phyloP scores from a whole-genome alignment of 2,329 filamentous ascomycete species.

The Nemania serpens region DNA sequence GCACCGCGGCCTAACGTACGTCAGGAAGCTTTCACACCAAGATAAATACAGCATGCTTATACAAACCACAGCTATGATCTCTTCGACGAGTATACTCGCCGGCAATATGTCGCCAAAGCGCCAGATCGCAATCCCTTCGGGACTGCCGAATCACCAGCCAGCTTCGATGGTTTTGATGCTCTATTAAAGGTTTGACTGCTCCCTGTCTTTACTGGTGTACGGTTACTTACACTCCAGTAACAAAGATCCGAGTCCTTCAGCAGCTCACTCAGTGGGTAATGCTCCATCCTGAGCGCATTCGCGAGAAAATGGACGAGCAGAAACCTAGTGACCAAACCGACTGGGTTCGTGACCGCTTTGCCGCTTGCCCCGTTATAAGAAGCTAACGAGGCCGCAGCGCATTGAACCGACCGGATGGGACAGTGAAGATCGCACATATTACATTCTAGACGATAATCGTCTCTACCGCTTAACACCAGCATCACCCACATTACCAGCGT shows the following conservation, averaged over 20 bases:
- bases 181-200: conserved; percentile 69
- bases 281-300: conserved; percentile 82
- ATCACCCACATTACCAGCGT: conserved; percentile 59
- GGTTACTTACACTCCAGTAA: conserved; percentile 7
- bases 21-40: conserved; percentile 32
- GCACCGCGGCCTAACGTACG: conserved; percentile 88
- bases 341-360: conserved; percentile 69
- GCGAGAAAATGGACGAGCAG: conserved; percentile 83
- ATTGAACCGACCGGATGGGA: conserved; percentile 91
- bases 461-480: conserved; percentile 87
- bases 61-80: conserved; percentile 68
- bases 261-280: conserved; percentile 90
- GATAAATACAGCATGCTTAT: conserved; percentile 32
- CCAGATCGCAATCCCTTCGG: conserved; percentile 85
- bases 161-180: conserved; percentile 81
- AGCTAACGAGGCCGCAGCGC: conserved; percentile 51
- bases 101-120: conserved; percentile 84
- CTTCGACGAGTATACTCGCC: conserved; percentile 90
- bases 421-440: conserved; percentile 82
- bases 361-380: conserved; percentile 35
- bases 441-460: conserved; percentile 90
- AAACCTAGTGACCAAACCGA: conserved; percentile 78
- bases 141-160: conserved; percentile 69
- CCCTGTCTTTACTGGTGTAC: neutral
- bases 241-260: conserved; percentile 75